Base-by-base conservation (phyloP, 805 yeast species). In the Grigorovia yakushimaensis region DNA sequence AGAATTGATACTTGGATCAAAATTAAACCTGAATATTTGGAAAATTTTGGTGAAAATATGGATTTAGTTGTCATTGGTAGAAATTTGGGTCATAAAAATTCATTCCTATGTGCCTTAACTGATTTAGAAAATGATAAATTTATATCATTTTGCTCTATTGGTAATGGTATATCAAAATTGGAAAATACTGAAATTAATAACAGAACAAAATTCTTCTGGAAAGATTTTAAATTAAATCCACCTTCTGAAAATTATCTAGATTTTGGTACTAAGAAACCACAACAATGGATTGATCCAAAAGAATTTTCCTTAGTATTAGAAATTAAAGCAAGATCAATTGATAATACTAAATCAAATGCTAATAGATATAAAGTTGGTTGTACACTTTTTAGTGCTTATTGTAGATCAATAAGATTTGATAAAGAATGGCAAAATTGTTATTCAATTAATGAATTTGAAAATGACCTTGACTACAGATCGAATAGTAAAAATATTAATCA, bases 21-120 rank as follows among this genome's bases (percentile, higher is more conserved):
- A 58, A 76, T 91, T 2, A 91, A 91, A 61, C 98, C 98, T 0
- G 96, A 89, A 54, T 89, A 88, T 59, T 68, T 88, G 46, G 83
- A 80, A 47, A 87, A 83, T 49, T 84, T 84, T 62, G 96, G 96
- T 9, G 95, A 88, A 52, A 84, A 85, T 56, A 69, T 88, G 51
- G 98, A 91, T 62, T 61, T 88, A 43, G 70, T 81, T 2, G 76
- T 91, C 0, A 80, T 89, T 48, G 98, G 97, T 0, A 82, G 81
- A 47, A 80, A 77, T 47, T 79, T 80, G 17, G 88, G 87, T 0
- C 6, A 76, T 20, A 91, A 91, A 43, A 71, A 68, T 38, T 74
- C 87, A 10, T 85, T 76, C 55, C 71, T 85, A 49, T 84, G 95
- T 64, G 96, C 93, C 0, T 60, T 89, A 11, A 66, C 81, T 22